Conservation (phyloP, 345 rosid genomes). For the Theobroma cacao region DNA sequence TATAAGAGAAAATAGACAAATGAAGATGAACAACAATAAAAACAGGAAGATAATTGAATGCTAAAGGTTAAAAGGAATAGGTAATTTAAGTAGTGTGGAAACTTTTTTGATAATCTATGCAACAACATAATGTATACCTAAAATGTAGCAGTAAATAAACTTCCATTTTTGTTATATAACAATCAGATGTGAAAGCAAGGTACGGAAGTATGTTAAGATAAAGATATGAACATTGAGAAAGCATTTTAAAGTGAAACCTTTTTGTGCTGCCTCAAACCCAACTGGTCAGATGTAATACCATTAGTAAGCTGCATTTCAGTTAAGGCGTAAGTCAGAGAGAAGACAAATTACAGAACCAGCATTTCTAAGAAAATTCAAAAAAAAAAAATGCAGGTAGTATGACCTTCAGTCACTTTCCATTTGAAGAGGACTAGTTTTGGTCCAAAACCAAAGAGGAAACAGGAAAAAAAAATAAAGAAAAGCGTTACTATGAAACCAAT, state of each 20-base stretch:
- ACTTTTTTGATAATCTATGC: neutral
- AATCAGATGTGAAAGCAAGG: constrained; percentile 4
- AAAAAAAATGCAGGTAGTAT: neutral
- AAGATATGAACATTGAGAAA: neutral
- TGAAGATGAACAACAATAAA: neutral
- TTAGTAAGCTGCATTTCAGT: constrained; percentile 41
- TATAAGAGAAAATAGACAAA: constrained; percentile 26
- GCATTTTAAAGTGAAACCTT: constrained; percentile 44
- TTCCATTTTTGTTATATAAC: neutral
- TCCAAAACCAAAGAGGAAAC: neutral
- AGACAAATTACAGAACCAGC: neutral
- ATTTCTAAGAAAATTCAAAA: neutral
- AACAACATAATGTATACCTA: neutral
- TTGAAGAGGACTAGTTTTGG: neutral
- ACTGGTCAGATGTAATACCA: constrained; percentile 36
- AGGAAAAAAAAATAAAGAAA: neutral
- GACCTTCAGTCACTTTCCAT: neutral
- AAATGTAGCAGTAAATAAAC: neutral
- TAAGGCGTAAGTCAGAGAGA: constrained; percentile 6
- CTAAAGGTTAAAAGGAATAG: neutral
- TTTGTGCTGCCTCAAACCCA: constrained; percentile 61
- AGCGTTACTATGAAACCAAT: too few species aligned
- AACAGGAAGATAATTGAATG: neutral
- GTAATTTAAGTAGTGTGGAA: neutral
- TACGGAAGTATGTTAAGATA: neutral